Evolutionary conservation across 75 land plant genomes (phyloP).

Genomic region (Isoetes taiwanensis): DNA sequence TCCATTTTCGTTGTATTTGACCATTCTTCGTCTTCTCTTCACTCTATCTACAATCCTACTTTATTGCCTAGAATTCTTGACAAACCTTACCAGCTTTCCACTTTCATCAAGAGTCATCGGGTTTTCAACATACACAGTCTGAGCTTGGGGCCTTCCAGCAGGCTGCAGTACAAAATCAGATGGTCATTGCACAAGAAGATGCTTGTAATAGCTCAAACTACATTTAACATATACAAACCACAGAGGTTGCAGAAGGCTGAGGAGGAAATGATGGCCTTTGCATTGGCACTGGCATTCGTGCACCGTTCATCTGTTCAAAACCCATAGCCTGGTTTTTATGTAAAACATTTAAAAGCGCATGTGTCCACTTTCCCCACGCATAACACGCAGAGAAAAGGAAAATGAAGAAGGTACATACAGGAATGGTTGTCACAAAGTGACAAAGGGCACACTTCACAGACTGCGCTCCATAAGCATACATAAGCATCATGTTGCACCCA

Average conservation of each 20-base stretch:
- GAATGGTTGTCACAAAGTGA: conserved; percentile 77
- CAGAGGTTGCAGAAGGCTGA: conserved; percentile 6
- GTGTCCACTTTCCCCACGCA: too few relatives aligned
- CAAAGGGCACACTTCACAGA: conserved; percentile 96
- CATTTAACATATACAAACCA: neutral
- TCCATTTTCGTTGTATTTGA: too few relatives aligned
- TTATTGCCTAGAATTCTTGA: too few relatives aligned
- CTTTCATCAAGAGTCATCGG: conserved; percentile 93
- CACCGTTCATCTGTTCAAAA: conserved; percentile 11
- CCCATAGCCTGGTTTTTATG: neutral
- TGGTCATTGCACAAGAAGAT: neutral
- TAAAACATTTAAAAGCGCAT: neutral
- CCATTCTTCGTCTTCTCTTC: too few relatives aligned
- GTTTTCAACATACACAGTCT: conserved; percentile 92
- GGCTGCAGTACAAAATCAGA: conserved; percentile 13
- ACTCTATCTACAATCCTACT: too few relatives aligned
- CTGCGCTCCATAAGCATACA: conserved; percentile 90
- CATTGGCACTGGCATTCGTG: conserved; percentile 23
- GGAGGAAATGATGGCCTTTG: conserved; percentile 18
- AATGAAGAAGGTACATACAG: conserved; percentile 29
- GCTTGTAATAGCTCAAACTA: neutral
- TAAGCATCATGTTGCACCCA: conserved; percentile 66
- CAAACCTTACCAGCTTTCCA: conserved; percentile 65
- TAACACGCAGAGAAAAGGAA: too few relatives aligned
- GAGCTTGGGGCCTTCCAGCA: conserved; percentile 28